phyloP scores from a whole-genome alignment of 345 rosid species.

The Cardamine chenopodiifolia region DNA sequence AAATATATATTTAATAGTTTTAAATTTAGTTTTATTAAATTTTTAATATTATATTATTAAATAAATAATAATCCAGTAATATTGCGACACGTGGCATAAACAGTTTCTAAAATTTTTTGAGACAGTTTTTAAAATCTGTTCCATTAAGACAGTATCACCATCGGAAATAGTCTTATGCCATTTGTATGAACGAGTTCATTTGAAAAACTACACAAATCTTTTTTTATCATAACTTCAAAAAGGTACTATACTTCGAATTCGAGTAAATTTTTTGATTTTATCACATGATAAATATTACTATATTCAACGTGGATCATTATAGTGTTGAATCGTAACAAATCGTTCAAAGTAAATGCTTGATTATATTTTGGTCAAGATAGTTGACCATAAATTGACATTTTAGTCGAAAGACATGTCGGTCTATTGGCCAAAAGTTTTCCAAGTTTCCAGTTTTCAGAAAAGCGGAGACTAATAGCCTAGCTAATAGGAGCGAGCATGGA shows the following conservation, averaged over 20 bases:
- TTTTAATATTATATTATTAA: no score
- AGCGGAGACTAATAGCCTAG: neutral
- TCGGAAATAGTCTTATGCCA: no score
- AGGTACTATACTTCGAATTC: no score
- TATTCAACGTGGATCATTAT: neutral
- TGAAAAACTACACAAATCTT: neutral
- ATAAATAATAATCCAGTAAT: no score
- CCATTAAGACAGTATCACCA: no score
- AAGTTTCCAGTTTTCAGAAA: neutral
- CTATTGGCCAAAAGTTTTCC: constrained; percentile 12
- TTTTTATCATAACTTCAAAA: neutral
- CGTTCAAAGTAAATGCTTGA: constrained; percentile 4
- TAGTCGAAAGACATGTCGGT: neutral
- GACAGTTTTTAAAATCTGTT: no score
- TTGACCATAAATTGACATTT: constrained; percentile 7
- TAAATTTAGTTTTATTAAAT: no score
- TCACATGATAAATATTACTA: no score
- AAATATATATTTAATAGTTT: no score
- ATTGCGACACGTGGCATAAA: no score
- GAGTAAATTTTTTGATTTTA: no score
- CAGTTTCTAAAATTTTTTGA: no score
- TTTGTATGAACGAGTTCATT: neutral
- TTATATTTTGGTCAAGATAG: constrained; percentile 7
- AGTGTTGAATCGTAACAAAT: neutral
- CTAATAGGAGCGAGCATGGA: neutral